A percentile compares a stretch with the other conserved stretches of the same genome.
These are phyloP conservation scores for Endotrypanum monterogeii DNA, from an alignment of 208 protist genomes.

Conservation along the genomic window DNA sequence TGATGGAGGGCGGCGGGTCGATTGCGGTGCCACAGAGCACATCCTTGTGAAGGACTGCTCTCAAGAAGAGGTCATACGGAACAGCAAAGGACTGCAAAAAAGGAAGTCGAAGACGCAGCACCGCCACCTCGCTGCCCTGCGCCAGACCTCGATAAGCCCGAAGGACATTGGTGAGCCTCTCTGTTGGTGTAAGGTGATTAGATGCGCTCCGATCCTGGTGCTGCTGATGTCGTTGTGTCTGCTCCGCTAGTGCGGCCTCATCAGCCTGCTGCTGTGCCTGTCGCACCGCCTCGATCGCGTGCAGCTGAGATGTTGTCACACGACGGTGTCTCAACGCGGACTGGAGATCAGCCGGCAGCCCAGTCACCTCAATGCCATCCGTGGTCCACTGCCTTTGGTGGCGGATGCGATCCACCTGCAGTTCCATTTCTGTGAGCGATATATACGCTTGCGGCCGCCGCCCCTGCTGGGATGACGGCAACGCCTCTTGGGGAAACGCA, in stretches of 20 bases:
- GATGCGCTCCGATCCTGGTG: conserved; percentile 21
- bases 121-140: conserved; percentile 42
- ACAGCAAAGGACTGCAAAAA: conserved; percentile 46
- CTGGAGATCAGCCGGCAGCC: conserved; percentile 60
- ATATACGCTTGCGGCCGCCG: conserved; percentile 51
- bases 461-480: neutral
- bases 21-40: conserved; percentile 75
- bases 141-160: conserved; percentile 52
- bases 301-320: conserved; percentile 69
- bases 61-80: conserved; percentile 72
- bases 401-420: conserved; percentile 63
- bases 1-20: conserved; percentile 23
- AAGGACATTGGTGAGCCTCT: conserved; percentile 44
- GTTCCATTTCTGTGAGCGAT: conserved; percentile 59
- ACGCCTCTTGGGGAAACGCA: neutral
- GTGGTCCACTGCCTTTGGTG: conserved; percentile 46
- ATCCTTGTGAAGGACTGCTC: conserved; percentile 83
- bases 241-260: conserved; percentile 14
- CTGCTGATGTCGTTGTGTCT: conserved; percentile 16
- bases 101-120: conserved; percentile 70
- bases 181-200: conserved; percentile 26
- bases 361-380: conserved; percentile 85
- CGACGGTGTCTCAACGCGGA: conserved; percentile 60
- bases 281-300: conserved; percentile 46
- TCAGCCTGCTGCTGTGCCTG: conserved; percentile 26